A percentile compares a stretch with the other conserved stretches of the same genome.
These are phyloP conservation scores for Xylaria hypoxylon DNA, from an alignment of 2,329 filamentous ascomycete genomes.

Conservation along the genomic window DNA sequence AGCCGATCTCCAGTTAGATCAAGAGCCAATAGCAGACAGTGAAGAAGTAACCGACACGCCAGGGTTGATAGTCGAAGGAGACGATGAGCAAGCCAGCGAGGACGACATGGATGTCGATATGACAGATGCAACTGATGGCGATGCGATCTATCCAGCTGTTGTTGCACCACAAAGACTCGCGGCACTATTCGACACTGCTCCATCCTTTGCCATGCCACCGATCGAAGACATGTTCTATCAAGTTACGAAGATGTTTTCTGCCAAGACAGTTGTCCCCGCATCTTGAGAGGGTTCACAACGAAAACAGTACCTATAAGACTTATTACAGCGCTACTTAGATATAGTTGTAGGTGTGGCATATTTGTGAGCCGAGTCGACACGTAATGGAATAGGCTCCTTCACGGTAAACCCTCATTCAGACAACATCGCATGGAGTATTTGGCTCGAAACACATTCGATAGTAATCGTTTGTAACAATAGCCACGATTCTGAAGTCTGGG, in stretches of 20 bases:
- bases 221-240: slow-evolving; percentile 82
- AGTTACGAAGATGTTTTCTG: slow-evolving; percentile 73
- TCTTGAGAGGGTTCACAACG: slow-evolving; percentile 31
- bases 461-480: neutral
- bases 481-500: neutral
- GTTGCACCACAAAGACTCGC: slow-evolving; percentile 76
- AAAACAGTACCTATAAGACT: neutral
- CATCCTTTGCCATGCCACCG: slow-evolving; percentile 75
- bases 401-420: neutral
- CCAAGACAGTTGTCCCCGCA: slow-evolving; percentile 60
- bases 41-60: slow-evolving; percentile 47
- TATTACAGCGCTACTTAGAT: neutral
- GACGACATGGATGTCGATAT: slow-evolving; percentile 61
- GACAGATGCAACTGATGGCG: slow-evolving; percentile 62
- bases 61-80: slow-evolving; percentile 54
- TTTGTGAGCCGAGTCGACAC: neutral
- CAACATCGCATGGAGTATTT: neutral
- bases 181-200: slow-evolving; percentile 76
- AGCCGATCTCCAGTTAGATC: slow-evolving; percentile 64
- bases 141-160: slow-evolving; percentile 67
- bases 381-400: neutral
- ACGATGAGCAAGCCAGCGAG: slow-evolving; percentile 55
- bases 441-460: neutral
- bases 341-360: neutral
- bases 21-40: slow-evolving; percentile 47